Evolutionary conservation across 257 asterid species (phyloP).

Genomic region (Solanum bulbocastanum): DNA sequence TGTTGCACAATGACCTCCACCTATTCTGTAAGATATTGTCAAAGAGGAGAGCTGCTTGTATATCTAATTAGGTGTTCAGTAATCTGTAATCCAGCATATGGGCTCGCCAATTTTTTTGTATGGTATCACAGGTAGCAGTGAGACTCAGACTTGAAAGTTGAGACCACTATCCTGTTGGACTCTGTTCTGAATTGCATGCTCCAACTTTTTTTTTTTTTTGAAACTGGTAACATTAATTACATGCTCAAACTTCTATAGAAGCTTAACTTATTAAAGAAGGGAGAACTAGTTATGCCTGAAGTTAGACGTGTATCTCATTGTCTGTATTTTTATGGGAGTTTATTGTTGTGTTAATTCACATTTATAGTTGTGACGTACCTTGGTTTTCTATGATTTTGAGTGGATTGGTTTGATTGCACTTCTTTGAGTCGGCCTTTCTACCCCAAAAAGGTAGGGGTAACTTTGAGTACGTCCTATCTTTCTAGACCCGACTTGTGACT

Average conservation of each 20-base stretch:
- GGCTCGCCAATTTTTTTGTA: background rate
- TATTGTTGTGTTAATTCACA: background rate
- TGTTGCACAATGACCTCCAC: background rate
- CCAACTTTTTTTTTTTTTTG: background rate
- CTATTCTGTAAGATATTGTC: background rate
- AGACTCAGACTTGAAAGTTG: background rate
- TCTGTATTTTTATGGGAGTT: background rate
- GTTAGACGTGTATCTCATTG: background rate
- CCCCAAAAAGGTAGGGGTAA: background rate
- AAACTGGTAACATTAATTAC: background rate
- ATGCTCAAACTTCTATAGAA: background rate
- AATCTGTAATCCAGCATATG: background rate
- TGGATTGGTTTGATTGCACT: background rate
- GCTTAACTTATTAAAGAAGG: background rate
- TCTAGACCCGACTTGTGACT: background rate
- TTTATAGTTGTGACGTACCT: background rate
- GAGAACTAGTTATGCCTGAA: background rate
- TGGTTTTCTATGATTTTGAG: background rate
- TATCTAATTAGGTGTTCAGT: background rate
- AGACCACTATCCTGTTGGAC: background rate
- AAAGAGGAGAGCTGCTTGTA: background rate
- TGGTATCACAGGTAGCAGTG: background rate
- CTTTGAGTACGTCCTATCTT: fast-evolving
- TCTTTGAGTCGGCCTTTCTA: background rate
- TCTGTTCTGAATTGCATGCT: background rate